A percentile compares a stretch with the other conserved stretches of the same genome.
These are phyloP conservation scores for Xerocomus potaroensis DNA, from an alignment of 768 basidiomycete genomes.

Conservation along the genomic window DNA sequence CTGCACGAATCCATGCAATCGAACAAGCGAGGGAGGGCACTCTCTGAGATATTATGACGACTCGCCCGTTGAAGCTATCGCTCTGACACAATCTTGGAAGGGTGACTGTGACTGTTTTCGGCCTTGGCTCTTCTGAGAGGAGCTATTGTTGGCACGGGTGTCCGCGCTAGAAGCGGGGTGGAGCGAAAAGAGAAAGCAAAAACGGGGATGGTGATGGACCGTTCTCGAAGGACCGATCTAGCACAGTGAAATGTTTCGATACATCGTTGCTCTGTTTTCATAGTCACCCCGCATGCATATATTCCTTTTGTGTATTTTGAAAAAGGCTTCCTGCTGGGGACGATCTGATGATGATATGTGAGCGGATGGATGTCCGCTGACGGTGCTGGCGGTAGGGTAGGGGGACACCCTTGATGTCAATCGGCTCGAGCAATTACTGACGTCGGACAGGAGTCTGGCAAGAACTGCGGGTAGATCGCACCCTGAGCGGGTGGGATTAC, in stretches of 20 bases:
- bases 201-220: slow-evolving; percentile 23
- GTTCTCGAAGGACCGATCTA: slow-evolving; percentile 27
- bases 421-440: not conserved
- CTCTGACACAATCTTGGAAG: slow-evolving; percentile 11
- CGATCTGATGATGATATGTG: not conserved
- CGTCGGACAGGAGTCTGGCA: slow-evolving; percentile 1
- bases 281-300: slow-evolving; percentile 17
- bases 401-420: slow-evolving; percentile 17
- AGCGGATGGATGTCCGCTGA: not conserved
- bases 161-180: slow-evolving; percentile 31
- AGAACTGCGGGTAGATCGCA: too few relatives aligned
- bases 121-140: slow-evolving; percentile 22
- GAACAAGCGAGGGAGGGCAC: slow-evolving; percentile 24
- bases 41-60: slow-evolving; percentile 12
- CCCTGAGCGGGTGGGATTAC: slow-evolving; percentile 15
- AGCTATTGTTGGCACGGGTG: slow-evolving; percentile 24
- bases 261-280: slow-evolving; percentile 23
- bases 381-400: slow-evolving; percentile 14
- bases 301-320: too few relatives aligned
- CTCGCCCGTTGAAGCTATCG: slow-evolving; percentile 16
- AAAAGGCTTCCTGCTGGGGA: too few relatives aligned
- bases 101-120: slow-evolving; percentile 5
- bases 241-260: slow-evolving; percentile 16
- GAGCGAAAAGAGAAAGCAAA: slow-evolving; percentile 24
- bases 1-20: slow-evolving; percentile 28